Base-by-base conservation (phyloP, 1,139 yeast genomes). In the Torulaspora pretoriensis region DNA sequence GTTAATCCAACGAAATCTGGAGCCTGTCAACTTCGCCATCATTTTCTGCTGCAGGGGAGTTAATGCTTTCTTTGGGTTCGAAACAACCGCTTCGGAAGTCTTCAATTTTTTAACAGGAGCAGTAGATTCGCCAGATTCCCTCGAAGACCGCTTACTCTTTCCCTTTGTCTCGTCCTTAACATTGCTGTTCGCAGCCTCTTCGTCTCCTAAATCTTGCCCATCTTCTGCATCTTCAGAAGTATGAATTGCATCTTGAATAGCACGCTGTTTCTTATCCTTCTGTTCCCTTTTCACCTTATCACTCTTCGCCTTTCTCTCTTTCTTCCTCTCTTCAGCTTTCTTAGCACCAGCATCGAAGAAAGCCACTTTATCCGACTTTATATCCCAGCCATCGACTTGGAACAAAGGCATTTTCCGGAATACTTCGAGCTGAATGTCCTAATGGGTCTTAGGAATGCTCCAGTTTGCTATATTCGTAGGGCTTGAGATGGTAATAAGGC, bases 1-100 rank as follows among this genome's bases (percentile, higher is more conserved):
- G 63, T 92, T 92, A 61, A 92, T 94, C 97, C 97, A 92, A 64
- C 99, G 75, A 68, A 92, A 92, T 57, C 98, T 72, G 0, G 97
- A 89, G 0, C 98, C 99, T 1, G 95, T 80, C 38, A 92, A 75
- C 64, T 92, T 92, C 40, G 87, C 89, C 81, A 88, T 80, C 97
- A 92, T 92, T 62, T 92, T 94, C 58, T 85, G 88, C 65, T 94
- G 98, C 53, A 94, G 70, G 12, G 97, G 96, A 0, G 97, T 90
- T 42, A 92, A 70, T 46, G 83, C 82, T 41, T 51, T 57, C 37
- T 54, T 50, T 31, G 49, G 23, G 8, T 6, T 6, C 5, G 51
- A 33, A 6, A 28, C 39, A 4, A 43, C 13, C 26, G 32, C 13
- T 24, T 38, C 16, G 24, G 43, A 24, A 8, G 34, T 27, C 23